These are phyloP conservation scores for Colletotrichum tanaceti DNA, from an alignment of 2,329 filamentous ascomycete species.

Conservation along the genomic window DNA sequence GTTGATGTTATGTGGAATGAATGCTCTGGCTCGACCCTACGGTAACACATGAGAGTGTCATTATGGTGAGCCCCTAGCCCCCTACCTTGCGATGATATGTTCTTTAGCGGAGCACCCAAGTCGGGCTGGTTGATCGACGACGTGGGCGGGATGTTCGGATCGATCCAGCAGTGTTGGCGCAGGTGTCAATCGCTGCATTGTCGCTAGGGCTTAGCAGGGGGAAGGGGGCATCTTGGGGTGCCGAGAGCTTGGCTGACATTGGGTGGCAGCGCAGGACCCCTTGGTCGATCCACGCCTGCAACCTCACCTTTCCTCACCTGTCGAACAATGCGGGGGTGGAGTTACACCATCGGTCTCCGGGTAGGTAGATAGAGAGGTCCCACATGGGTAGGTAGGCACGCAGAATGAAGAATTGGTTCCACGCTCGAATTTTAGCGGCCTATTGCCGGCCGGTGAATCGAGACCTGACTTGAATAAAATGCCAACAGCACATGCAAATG, in stretches of 20 bases:
- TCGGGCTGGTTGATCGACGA: constrained; percentile 31
- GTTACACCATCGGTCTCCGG: not conserved
- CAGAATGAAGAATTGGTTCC: not conserved
- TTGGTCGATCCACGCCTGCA: not conserved
- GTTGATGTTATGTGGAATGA: constrained; percentile 3
- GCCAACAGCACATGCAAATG: not conserved
- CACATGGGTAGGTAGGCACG: no score
- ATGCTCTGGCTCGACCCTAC: constrained; percentile 28
- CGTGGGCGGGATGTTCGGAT: constrained; percentile 34
- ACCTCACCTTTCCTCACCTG: constrained; percentile 6
- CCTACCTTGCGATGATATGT: constrained; percentile 1
- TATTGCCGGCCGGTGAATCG: not conserved
- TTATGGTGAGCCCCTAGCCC: not conserved
- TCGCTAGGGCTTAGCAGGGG: constrained; percentile 20
- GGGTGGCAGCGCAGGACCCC: not conserved
- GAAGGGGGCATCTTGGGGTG: constrained; percentile 12
- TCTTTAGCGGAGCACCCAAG: constrained; percentile 26
- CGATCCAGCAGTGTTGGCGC: constrained; percentile 18
- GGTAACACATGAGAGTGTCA: constrained; percentile 15
- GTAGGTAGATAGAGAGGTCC: no score
- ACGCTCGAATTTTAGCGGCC: not conserved
- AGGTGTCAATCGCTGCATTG: constrained; percentile 30
- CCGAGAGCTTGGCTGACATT: constrained; percentile 12
- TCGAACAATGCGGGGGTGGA: constrained; percentile 3
- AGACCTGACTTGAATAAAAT: not conserved